A percentile compares a stretch with the other conserved stretches of the same genome.
Conservation (phyloP, 2,329 filamentous ascomycete species). For the Lecanicillium sp. region DNA sequence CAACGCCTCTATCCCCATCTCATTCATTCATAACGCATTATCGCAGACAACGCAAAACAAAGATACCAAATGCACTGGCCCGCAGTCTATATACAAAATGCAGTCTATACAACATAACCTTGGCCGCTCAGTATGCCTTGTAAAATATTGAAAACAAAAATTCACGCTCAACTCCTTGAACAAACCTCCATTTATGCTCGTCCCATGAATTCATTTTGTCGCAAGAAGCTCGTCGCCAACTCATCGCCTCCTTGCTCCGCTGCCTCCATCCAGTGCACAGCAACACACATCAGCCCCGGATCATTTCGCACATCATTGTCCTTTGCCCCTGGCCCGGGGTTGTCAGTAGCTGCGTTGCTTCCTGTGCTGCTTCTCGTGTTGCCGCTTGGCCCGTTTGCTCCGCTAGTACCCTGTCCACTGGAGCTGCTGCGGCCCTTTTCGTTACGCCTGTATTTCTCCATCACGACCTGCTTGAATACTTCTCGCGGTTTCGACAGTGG, state of each 20-base stretch:
- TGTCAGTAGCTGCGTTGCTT: slow-evolving; percentile 13
- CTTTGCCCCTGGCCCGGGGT: slow-evolving; percentile 20
- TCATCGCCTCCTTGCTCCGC: slow-evolving; percentile 80
- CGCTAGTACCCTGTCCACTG: slow-evolving; percentile 13
- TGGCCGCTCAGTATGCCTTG: not conserved
- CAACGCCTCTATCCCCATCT: no score
- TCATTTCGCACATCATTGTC: slow-evolving; percentile 58
- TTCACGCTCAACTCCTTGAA: not conserved
- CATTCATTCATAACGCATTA: not conserved
- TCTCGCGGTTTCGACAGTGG: slow-evolving; percentile 79
- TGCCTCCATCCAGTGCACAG: slow-evolving; percentile 94
- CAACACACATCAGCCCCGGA: slow-evolving; percentile 83
- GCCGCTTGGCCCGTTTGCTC: slow-evolving; percentile 16
- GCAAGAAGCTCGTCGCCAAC: slow-evolving; percentile 72
- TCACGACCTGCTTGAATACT: slow-evolving; percentile 82
- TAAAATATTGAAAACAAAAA: not conserved
- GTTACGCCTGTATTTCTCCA: slow-evolving; percentile 55
- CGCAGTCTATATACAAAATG: slow-evolving; percentile 6
- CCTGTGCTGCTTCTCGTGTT: slow-evolving; percentile 12
- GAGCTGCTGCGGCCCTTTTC: slow-evolving; percentile 18
- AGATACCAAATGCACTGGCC: not conserved
- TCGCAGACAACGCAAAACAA: not conserved
- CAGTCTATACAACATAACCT: slow-evolving; percentile 3
- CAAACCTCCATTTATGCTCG: slow-evolving; percentile 17
- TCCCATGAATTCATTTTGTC: slow-evolving; percentile 48